Conservation (phyloP, 2,329 filamentous ascomycete species). For the Zymoseptoria pseudotritici region DNA sequence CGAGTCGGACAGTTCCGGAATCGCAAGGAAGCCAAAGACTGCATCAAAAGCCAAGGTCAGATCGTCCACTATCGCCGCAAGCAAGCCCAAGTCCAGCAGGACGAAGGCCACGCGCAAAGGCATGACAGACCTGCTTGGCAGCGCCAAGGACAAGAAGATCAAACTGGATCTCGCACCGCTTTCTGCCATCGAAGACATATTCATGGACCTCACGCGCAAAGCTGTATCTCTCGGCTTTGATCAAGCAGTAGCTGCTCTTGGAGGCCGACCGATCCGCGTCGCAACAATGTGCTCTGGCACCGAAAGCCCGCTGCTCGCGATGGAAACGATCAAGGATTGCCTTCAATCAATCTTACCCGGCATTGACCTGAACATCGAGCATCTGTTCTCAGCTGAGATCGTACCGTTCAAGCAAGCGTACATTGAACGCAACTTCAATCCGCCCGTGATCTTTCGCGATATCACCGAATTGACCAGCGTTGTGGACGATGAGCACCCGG, state of each 20-base stretch:
- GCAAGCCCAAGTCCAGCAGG: background rate
- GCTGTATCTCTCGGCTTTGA: no score
- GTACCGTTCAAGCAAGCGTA: slow-evolving; percentile 41
- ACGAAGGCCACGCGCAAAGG: background rate
- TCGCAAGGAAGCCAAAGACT: background rate
- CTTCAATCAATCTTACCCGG: no score
- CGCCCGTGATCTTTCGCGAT: slow-evolving; percentile 38
- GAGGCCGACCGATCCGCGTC: slow-evolving; percentile 41
- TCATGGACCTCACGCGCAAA: no score
- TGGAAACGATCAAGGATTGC: slow-evolving; percentile 47
- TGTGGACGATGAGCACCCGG: slow-evolving; percentile 15
- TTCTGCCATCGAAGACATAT: slow-evolving; percentile 39
- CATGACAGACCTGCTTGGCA: background rate
- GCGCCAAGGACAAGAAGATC: background rate
- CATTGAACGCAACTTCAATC: slow-evolving; percentile 41
- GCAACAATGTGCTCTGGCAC: slow-evolving; percentile 75
- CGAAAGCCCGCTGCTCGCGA: slow-evolving; percentile 62
- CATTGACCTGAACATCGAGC: slow-evolving; percentile 25
- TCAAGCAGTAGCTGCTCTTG: slow-evolving; percentile 31
- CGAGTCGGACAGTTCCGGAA: background rate
- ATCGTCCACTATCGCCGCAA: background rate
- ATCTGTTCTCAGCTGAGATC: slow-evolving; percentile 42
- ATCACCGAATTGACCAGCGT: slow-evolving; percentile 34
- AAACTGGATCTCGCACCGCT: slow-evolving; percentile 40
- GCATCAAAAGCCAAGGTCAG: background rate